Base-by-base conservation (phyloP, 768 basidiomycete genomes). In the Leucogyrophana mollusca region DNA sequence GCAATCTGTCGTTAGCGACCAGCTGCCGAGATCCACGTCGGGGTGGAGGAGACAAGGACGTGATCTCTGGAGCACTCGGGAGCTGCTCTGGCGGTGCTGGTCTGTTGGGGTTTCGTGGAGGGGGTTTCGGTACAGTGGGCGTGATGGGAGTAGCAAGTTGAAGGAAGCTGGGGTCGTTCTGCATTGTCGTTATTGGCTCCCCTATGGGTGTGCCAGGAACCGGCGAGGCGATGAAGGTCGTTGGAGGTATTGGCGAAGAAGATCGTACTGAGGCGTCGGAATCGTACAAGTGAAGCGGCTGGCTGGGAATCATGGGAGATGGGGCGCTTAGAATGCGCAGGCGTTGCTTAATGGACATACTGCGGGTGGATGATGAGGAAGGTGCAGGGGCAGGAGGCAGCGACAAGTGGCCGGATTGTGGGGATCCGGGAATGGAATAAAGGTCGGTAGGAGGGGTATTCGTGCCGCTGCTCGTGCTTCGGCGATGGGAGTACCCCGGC, bases 281-380 rank as follows among this genome's bases (percentile, higher is more conserved):
- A 59, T 59, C 16, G 53, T 51, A 25, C 54, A 50, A 13, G 61
- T 52, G 10, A 62, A 53, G 23, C 55, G 54, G 11, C 60, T 57
- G 9, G 62, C 46, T 3, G 68, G 50, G 9, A 67, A 50, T 10
- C 56, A 39, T 3, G 69, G 61, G 40, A 9, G 81, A 65, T 18
- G 83, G 83, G 3, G 83, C 73, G 56, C 84, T 87, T 41, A 82
- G 74, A 40, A 85, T 80, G 41, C 87, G 82, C 44, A 87, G 56
- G 25, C 87, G 83, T 51, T 79, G 79, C 54, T 75, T 80, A 54
- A 88, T 55, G 9, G 82, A 79, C 2, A 73, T 53, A 58, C 52
- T 47, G 56, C 53, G 40, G 49, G 51, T 7, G 51, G 57, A 23
- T 49, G 56, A 21, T 51, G 52, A 25, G 42, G 43, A 45, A 9